Evolutionary conservation across 768 basidiomycete genomes (phyloP).

Genomic region (Russula sp.): DNA sequence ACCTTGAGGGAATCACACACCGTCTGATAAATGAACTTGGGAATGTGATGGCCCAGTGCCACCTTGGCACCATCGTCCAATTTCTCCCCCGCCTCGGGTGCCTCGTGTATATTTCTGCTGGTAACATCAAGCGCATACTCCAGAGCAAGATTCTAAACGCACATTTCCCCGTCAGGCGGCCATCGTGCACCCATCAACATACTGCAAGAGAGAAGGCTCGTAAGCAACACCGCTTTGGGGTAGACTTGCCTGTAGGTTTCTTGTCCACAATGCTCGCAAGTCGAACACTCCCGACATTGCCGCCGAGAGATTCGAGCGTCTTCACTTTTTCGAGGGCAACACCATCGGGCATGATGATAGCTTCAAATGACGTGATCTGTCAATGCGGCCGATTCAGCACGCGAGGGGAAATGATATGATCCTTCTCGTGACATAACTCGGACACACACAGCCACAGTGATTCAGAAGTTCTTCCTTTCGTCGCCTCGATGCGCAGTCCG

Average conservation of each 20-base stretch:
- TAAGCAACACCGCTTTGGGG: not conserved
- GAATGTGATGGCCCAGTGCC: no score
- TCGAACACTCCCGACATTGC: constrained; percentile 83
- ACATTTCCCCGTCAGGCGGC: not conserved
- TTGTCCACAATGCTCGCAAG: constrained; percentile 96
- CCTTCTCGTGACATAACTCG: constrained; percentile 45
- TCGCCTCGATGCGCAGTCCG: constrained; percentile 55
- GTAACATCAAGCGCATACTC: constrained; percentile 75
- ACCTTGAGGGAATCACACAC: no score
- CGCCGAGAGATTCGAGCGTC: constrained; percentile 76
- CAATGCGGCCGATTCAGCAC: not conserved
- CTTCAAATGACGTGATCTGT: constrained; percentile 34
- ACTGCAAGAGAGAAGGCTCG: constrained; percentile 11
- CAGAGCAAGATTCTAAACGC: constrained; percentile 74
- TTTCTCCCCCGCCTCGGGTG: not conserved
- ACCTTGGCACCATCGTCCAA: no score
- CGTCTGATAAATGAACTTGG: no score
- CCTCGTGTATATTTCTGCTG: constrained; percentile 29
- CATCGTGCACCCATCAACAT: constrained; percentile 34
- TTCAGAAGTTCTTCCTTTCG: constrained; percentile 50
- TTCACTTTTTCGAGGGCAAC: constrained; percentile 89
- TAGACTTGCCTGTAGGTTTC: constrained; percentile 59
- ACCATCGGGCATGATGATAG: constrained; percentile 87
- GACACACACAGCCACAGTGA: constrained; percentile 34
- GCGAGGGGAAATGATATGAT: constrained; percentile 13